phyloP scores from a whole-genome alignment of 2,329 filamentous ascomycete genomes.

The Nectriaceae sp. region DNA sequence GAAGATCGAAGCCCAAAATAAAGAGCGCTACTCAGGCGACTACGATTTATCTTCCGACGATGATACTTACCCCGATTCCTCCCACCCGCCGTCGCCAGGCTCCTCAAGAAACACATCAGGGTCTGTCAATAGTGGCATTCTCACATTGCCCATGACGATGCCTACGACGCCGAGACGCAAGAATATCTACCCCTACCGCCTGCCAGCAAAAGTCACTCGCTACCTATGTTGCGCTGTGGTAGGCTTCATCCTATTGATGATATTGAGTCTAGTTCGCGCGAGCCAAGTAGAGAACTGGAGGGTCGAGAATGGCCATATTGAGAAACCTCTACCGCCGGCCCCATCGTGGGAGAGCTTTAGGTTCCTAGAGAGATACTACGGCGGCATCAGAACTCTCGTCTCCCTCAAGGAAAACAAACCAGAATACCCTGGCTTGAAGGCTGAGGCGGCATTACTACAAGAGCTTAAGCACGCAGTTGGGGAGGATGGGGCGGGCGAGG shows the following conservation, averaged over 20 bases:
- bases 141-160: conserved; percentile 42
- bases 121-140: conserved; percentile 42
- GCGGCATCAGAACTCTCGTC: conserved; percentile 75
- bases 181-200: conserved; percentile 51
- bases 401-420: conserved; percentile 67
- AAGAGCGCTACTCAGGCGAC: conserved; percentile 55
- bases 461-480: conserved; percentile 1
- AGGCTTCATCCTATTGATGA: conserved; percentile 71
- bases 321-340: conserved; percentile 57
- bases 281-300: conserved; percentile 70
- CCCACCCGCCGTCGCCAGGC: conserved; percentile 44
- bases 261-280: conserved; percentile 72
- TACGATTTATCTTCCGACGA: conserved; percentile 50
- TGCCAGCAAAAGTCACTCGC: conserved; percentile 73
- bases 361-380: conserved; percentile 87
- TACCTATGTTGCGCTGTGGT: conserved; percentile 76
- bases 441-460: conserved; percentile 47
- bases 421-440: conserved; percentile 74
- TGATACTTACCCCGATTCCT: conserved; percentile 44
- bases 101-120: conserved; percentile 58
- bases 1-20: conserved; percentile 42
- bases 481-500: conserved; percentile 15
- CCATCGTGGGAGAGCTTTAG: conserved; percentile 82
- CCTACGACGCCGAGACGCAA: conserved; percentile 19
- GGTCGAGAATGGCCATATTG: conserved; percentile 54